Percentiles rank a stretch among this genome's conserved stretches.
phyloP scores from a whole-genome alignment of 2,329 filamentous ascomycete genomes.

The Aspergillus terreus region DNA sequence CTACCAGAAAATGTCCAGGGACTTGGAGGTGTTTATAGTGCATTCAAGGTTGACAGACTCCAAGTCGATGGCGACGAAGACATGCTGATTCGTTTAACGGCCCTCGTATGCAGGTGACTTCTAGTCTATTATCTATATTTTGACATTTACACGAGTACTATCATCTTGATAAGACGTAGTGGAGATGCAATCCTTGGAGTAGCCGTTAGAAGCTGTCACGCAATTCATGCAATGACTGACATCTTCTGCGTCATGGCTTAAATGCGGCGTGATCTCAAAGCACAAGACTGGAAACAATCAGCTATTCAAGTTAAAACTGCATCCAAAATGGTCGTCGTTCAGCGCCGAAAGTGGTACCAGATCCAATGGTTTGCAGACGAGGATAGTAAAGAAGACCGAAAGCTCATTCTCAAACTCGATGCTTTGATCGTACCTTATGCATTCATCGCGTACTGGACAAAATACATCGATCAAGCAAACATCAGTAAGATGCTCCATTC shows the following conservation, averaged over 20 bases:
- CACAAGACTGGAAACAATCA: neutral
- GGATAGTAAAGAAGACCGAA: slow-evolving; percentile 50
- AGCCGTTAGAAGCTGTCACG: neutral
- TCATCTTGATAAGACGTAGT: too few relatives aligned
- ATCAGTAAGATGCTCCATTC: slow-evolving; percentile 39
- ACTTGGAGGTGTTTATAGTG: too few relatives aligned
- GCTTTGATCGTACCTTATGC: slow-evolving; percentile 55
- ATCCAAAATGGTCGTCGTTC: neutral
- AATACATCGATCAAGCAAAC: slow-evolving; percentile 55
- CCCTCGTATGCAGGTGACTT: neutral
- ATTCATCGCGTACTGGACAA: slow-evolving; percentile 54
- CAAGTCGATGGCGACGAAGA: neutral
- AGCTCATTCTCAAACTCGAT: slow-evolving; percentile 55
- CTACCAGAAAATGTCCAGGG: too few relatives aligned
- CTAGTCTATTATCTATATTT: too few relatives aligned
- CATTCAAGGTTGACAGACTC: too few relatives aligned
- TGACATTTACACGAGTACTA: too few relatives aligned
- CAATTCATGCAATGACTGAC: neutral
- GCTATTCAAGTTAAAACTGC: neutral
- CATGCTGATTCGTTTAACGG: neutral
- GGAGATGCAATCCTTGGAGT: too few relatives aligned
- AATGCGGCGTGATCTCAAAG: neutral
- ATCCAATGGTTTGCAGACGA: slow-evolving; percentile 48
- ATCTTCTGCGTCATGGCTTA: neutral
- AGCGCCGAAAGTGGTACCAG: slow-evolving; percentile 6